phyloP scores from a whole-genome alignment of 768 basidiomycete species.

The Cubamyces lactineus region DNA sequence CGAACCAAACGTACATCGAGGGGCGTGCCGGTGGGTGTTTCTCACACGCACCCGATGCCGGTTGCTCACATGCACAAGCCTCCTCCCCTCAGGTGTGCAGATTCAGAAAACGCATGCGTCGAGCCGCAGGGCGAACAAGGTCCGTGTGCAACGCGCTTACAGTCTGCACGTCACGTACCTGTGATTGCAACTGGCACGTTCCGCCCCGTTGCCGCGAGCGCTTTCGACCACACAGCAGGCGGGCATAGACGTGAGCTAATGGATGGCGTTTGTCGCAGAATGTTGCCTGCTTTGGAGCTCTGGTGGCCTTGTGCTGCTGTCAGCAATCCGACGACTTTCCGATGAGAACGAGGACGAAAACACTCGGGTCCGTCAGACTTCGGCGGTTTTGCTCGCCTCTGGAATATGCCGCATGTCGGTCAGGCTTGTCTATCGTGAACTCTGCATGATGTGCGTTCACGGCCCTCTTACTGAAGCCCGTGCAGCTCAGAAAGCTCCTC shows the following conservation, averaged over 20 bases:
- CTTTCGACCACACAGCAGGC: too few relatives aligned
- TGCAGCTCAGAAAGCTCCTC: too few relatives aligned
- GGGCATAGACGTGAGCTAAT: too few relatives aligned
- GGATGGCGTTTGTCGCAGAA: too few relatives aligned
- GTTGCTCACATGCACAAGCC: slow-evolving; percentile 17
- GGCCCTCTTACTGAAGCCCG: too few relatives aligned
- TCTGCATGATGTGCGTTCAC: too few relatives aligned
- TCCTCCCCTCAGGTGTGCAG: slow-evolving; percentile 1
- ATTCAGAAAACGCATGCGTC: not conserved
- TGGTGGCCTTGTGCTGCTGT: not conserved
- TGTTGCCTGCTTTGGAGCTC: slow-evolving; percentile 2
- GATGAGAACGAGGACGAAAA: slow-evolving; percentile 9
- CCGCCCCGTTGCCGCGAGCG: slow-evolving; percentile 1
- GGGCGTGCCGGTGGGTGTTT: slow-evolving; percentile 6
- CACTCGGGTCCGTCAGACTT: not conserved
- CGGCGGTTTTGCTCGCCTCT: not conserved
- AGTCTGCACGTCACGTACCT: slow-evolving; percentile 1
- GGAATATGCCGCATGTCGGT: too few relatives aligned
- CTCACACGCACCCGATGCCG: slow-evolving; percentile 9
- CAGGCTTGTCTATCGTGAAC: too few relatives aligned
- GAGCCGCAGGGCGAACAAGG: not conserved
- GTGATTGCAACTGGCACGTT: not conserved
- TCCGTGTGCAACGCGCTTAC: slow-evolving; percentile 1
- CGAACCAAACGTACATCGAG: slow-evolving; percentile 5
- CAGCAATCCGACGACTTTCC: slow-evolving; percentile 15